A percentile compares a stretch with the other conserved stretches of the same genome.
Evolutionary conservation across 2,329 filamentous ascomycete genomes (phyloP).

Genomic region (Aspergillus sp.): DNA sequence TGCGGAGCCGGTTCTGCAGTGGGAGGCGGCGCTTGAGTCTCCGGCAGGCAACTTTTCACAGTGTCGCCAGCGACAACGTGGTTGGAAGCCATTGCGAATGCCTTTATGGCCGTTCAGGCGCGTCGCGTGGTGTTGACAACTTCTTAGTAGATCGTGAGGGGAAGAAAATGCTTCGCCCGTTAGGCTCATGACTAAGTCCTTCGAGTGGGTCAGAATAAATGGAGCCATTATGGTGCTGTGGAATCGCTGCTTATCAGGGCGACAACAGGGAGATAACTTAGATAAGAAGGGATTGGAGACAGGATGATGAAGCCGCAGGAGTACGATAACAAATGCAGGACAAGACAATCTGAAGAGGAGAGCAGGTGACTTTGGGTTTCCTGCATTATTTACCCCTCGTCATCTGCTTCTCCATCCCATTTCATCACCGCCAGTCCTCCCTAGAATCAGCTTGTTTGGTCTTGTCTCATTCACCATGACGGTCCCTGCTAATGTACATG

Average conservation of each 20-base stretch:
- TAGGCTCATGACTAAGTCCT: conserved; percentile 3
- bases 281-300: conserved; percentile 3
- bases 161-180: conserved; percentile 5
- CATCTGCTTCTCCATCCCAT: neutral
- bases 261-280: neutral
- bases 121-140: neutral
- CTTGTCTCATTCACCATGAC: conserved; percentile 21
- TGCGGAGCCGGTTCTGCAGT: conserved; percentile 41
- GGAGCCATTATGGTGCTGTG: neutral
- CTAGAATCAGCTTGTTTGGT: neutral
- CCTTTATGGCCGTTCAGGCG: neutral
- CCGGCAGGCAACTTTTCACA: conserved; percentile 21
- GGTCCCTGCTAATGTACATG: conserved; percentile 61
- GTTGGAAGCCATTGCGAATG: neutral
- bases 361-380: conserved; percentile 12
- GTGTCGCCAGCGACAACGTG: conserved; percentile 4
- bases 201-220: conserved; percentile 2
- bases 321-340: neutral
- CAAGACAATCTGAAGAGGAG: neutral
- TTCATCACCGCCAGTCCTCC: conserved; percentile 3
- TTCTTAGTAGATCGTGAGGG: neutral
- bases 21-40: conserved; percentile 40
- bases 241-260: neutral
- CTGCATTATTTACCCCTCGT: conserved; percentile 12
- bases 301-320: neutral